Percentiles rank a stretch among this genome's conserved stretches.
Evolutionary conservation across 306 rosid genomes (phyloP).

Genomic region (Trichosanthes cucumerina): DNA sequence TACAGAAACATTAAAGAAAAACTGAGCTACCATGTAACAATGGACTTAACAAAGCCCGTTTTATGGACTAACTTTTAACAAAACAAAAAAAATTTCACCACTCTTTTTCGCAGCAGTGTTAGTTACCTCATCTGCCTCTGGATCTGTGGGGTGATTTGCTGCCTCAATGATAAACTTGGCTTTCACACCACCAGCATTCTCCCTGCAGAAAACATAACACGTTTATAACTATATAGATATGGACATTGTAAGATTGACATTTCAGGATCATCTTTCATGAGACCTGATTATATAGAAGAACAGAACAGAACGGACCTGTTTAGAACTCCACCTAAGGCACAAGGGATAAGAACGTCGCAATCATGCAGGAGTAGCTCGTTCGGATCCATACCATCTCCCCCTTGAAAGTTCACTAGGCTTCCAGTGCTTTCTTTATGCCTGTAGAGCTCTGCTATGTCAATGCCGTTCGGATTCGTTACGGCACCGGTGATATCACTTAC

Average conservation of each 20-base stretch:
- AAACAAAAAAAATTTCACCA: background rate
- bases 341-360: conserved; percentile 51
- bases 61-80: background rate
- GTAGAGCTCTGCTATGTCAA: conserved; percentile 27
- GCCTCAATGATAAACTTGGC: conserved; percentile 53
- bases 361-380: conserved; percentile 34
- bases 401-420: conserved; percentile 28
- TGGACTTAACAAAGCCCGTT: background rate
- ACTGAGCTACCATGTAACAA: background rate
- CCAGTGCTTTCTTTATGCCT: conserved; percentile 38
- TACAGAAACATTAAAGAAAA: background rate
- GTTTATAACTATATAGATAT: background rate
- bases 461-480: conserved; percentile 33
- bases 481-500: conserved; percentile 56
- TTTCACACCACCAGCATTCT: conserved; percentile 36
- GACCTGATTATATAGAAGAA: background rate
- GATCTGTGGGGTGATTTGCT: conserved; percentile 57
- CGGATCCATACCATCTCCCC: conserved; percentile 38
- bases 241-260: background rate
- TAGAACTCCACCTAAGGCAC: conserved; percentile 58
- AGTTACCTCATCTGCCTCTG: conserved; percentile 50
- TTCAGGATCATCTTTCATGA: background rate
- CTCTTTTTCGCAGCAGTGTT: background rate
- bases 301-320: conserved; percentile 29
- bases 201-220: conserved; percentile 20